Percentiles rank a stretch among this genome's conserved stretches.
These are phyloP conservation scores for Penicilliopsis zonata DNA, from an alignment of 495 filamentous ascomycete species.

Conservation along the genomic window DNA sequence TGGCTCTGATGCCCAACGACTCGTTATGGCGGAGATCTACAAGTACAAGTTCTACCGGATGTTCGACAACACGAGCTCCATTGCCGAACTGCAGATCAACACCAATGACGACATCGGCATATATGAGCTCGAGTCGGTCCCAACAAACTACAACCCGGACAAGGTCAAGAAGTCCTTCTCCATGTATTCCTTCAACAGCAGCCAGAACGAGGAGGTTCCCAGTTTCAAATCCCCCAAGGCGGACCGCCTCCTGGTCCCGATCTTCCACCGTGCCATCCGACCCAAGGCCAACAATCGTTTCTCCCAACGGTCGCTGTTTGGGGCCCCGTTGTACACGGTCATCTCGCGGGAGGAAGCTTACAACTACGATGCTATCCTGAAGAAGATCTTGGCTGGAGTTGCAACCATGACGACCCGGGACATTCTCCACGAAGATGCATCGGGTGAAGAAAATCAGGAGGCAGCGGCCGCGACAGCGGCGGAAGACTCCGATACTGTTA, in stretches of 20 bases:
- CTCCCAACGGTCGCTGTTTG: constrained; percentile 30
- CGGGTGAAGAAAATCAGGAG: constrained; percentile 9
- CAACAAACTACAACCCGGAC: constrained; percentile 58
- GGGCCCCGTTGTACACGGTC: constrained; percentile 46
- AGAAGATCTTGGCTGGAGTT: constrained; percentile 46
- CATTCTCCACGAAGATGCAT: constrained; percentile 42
- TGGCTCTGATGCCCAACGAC: constrained; percentile 37
- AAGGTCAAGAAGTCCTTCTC: constrained; percentile 35
- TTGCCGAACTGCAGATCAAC: constrained; percentile 55
- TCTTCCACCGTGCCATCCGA: constrained; percentile 56
- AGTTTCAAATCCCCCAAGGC: constrained; percentile 50
- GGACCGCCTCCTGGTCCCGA: constrained; percentile 63
- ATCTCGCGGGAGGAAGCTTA: constrained; percentile 49
- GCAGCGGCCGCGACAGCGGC: constrained; percentile 21
- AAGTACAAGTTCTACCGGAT: constrained; percentile 70
- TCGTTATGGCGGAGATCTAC: constrained; percentile 71
- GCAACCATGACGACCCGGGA: constrained; percentile 49
- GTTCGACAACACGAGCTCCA: constrained; percentile 53
- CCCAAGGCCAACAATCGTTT: constrained; percentile 35
- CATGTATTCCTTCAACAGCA: constrained; percentile 28
- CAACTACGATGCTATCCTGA: constrained; percentile 46
- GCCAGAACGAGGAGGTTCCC: constrained; percentile 45
- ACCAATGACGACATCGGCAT: constrained; percentile 54
- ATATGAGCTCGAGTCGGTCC: constrained; percentile 66
- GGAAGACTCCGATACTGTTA: constrained; percentile 61